Evolutionary conservation across 805 yeast genomes (phyloP), one percentile per base, ranked within the genome.

Genomic region (Wickerhamiella brachini): DNA sequence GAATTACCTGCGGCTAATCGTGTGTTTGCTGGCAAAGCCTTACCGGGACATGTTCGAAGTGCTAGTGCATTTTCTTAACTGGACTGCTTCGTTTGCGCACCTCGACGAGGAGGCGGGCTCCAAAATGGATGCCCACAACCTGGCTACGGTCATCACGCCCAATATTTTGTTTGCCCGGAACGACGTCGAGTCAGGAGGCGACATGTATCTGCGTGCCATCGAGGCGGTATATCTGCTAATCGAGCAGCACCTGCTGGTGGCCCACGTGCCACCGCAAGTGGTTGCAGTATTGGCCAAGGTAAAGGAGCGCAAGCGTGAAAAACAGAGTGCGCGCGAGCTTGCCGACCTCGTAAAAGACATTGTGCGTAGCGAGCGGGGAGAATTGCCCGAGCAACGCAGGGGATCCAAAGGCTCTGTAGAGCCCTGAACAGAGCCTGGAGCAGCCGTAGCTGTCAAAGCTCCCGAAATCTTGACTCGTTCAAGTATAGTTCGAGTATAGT

Each of bases 51-150:
- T 87, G 47, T 72, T 89, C 38, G 97, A 93, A 63, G 95, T 89
- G 2, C 68, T 93, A 43, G 71, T 89, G 31, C 80, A 82, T 53
- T 93, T 93, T 65, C 77, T 93, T 62, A 82, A 81, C 65, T 93
- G 97, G 97, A 90, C 89, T 2, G 87, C 97, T 0, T 85, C 97
- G 1, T 93, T 93, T 68, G 85, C 97, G 1, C 89, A 86, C 58
- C 79, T 89, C 54, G 97, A 88, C 61, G 94, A 87, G 59, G 89
- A 85, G 57, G 78, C 80, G 21, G 93, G 93, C 0, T 87, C 97
- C 2, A 93, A 90, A 69, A 93, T 93, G 98, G 97, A 90, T 64
- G 78, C 85, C 34, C 95, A 88, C 63, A 93, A 93, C 65, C 73
- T 93, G 56, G 95, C 98, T 1, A 93, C 97, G 0, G 99, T 93